Evolutionary conservation across 495 filamentous ascomycete species (phyloP), one percentile per base, ranked within the genome.

Genomic region (Parathielavia hyrcaniae): DNA sequence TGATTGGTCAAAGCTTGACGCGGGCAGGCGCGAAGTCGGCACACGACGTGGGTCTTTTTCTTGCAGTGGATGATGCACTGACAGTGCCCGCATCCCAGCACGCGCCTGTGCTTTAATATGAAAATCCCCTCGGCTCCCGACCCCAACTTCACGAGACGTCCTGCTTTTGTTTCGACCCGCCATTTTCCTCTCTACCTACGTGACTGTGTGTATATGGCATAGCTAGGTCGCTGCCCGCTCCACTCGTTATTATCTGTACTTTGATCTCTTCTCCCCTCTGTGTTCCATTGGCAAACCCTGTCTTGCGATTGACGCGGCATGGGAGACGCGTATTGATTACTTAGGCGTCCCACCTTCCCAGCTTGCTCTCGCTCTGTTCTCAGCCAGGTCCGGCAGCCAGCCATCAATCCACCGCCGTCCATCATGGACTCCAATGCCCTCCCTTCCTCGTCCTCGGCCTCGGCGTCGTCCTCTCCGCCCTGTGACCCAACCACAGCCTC

Each of bases 1-100:
- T 66, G 55, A 66, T 66, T 66, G 60, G 64, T 51, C 38, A 5
- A 10, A 46, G 35, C 39, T 59, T 23, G 58, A 63, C 64, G 64
- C 64, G 64, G 64, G 32, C 52, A 55, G 32, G 53, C 17, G 53
- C 57, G 53, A 47, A 41, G 48, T 30, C 14, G 36, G 49, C 39
- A 53, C 62, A 61, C 54, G 53, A 50, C 51, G 62, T 64, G 62
- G 63, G 60, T 52, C 56, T 48, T 22, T 41, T 22, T 34, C 20
- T 3, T 30, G 6, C 26, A 30, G 26, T 30, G 26, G 26, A 38
- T 2, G n/a, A n/a, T n/a, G n/a, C n/a, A n/a, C n/a, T n/a, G n/a
- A n/a, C n/a, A n/a, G n/a, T n/a, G n/a, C n/a, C n/a, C n/a, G n/a
- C n/a, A n/a, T n/a, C n/a, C n/a, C n/a, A n/a, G n/a, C n/a, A n/a